Evolutionary conservation across 331 rosid species (phyloP).

Genomic region (Acacia pycnantha): DNA sequence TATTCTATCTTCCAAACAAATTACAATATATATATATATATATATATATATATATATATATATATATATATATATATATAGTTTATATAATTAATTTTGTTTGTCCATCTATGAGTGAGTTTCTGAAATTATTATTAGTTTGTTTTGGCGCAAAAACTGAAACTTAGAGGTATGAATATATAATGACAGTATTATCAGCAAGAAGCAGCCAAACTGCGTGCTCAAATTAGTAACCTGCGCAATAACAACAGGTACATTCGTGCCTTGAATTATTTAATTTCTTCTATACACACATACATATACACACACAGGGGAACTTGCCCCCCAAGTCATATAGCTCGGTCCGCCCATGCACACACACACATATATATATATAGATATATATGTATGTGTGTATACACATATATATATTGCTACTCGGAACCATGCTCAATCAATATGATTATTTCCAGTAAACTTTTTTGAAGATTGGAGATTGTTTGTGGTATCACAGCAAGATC

Average conservation of each 20-base stretch:
- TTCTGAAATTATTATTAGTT: not conserved
- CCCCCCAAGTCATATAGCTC: too few relatives aligned
- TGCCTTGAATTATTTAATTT: not conserved
- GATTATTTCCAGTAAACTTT: too few relatives aligned
- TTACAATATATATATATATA: not conserved
- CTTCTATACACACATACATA: not conserved
- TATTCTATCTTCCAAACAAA: not conserved
- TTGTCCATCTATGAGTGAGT: not conserved
- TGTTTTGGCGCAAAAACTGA: not conserved
- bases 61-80: not conserved
- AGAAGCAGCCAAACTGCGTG: conserved; percentile 79
- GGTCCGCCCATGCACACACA: too few relatives aligned
- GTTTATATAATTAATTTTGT: too few relatives aligned
- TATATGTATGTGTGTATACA: too few relatives aligned
- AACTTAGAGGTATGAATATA: not conserved
- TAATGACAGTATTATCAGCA: conserved; percentile 75
- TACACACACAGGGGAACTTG: too few relatives aligned
- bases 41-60: too few relatives aligned
- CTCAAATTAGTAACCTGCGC: conserved; percentile 65
- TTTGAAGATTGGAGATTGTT: too few relatives aligned
- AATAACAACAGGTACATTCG: conserved; percentile 58
- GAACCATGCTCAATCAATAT: too few relatives aligned
- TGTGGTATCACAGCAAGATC: too few relatives aligned
- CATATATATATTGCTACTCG: too few relatives aligned
- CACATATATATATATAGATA: too few relatives aligned